Evolutionary conservation across 2,329 filamentous ascomycete genomes (phyloP), one percentile per base, ranked within the genome.

Genomic region (Boeremia lycopersici): DNA sequence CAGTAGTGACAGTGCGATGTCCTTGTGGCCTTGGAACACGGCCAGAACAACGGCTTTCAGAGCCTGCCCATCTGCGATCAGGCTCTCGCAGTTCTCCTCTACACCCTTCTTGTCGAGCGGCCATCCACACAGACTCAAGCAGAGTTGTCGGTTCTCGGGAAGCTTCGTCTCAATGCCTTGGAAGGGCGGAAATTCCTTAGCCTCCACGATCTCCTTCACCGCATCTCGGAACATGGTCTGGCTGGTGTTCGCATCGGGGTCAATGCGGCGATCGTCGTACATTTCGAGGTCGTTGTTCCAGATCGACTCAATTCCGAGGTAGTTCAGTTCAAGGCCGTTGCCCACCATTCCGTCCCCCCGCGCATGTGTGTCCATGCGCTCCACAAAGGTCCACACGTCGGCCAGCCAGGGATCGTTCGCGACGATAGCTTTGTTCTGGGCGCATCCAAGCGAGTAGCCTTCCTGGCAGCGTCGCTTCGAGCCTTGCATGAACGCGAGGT

Each of bases 11-110:
- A 93, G 82, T 2, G 90, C 89, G 48, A 87, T 80, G 35, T 86
- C 82, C 29, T 83, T 86, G 64, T 89, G 81, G 11, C 89, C 89
- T 51, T 87, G 84, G 71, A 93, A 91, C 1, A 93, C 79, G 1
- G 90, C 89, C 58, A 89, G 84, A 0, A 89, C 89, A 19, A 91
- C 88, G 10, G 88, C 87, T 80, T 89, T 90, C 44, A 91, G 92
- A 67, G 89, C 84, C n/a, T 74, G 80, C 13, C 80, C 80, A 42
- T 81, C 73, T 6, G 79, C 72, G 10, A 85, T 79, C 10, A 88
- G 74, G 3, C 77, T 72, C 53, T 81, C 71, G 73, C 67, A 86
- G 72, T 62, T 76, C 56, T 64, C 77, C 64, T 76, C 83, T 61
- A 73, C 83, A 57, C 69, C 82, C 23, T 80, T 76, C 62, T 81